Percentiles rank a stretch among this genome's conserved stretches.
These are phyloP conservation scores for Trichosporon coremiiforme DNA, from an alignment of 1,284 basidiomycete genomes.

Conservation along the genomic window DNA sequence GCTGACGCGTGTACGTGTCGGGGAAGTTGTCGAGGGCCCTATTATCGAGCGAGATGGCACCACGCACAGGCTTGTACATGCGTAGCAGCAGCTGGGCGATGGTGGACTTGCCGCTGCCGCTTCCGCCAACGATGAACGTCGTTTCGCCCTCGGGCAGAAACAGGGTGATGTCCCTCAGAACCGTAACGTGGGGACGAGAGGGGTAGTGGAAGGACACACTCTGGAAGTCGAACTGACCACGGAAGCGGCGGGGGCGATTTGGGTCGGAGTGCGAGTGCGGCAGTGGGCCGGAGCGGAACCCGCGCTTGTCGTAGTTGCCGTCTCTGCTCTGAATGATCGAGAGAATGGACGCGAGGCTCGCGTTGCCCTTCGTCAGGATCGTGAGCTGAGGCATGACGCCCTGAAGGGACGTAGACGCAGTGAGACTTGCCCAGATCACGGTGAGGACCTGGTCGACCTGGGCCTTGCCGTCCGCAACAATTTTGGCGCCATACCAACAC, in stretches of 20 bases:
- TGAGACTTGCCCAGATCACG: conserved; percentile 94
- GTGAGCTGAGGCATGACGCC: conserved; percentile 78
- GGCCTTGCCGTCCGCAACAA: conserved; percentile 73
- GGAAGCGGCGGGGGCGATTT: conserved; percentile 59
- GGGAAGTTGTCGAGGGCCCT: conserved; percentile 76
- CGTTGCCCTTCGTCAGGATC: conserved; percentile 79
- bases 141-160: conserved; percentile 79
- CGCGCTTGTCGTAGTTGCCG: neutral
- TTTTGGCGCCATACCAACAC: conserved; percentile 91
- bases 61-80: conserved; percentile 69
- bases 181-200: conserved; percentile 62
- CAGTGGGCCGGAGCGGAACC: neutral
- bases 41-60: conserved; percentile 76
- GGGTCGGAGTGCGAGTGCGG: neutral
- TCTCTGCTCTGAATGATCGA: conserved; percentile 59
- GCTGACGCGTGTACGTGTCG: conserved; percentile 67
- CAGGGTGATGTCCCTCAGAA: conserved; percentile 59
- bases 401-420: conserved; percentile 83
- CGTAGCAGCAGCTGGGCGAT: conserved; percentile 78
- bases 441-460: conserved; percentile 81
- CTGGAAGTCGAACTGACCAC: conserved; percentile 77
- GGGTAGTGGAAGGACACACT: conserved; percentile 84
- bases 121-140: conserved; percentile 90
- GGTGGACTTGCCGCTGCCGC: conserved; percentile 91
- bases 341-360: conserved; percentile 73